Evolutionary conservation across 495 filamentous ascomycete genomes (phyloP), one percentile per base, ranked within the genome.

Genomic region (Podospora appendiculata): DNA sequence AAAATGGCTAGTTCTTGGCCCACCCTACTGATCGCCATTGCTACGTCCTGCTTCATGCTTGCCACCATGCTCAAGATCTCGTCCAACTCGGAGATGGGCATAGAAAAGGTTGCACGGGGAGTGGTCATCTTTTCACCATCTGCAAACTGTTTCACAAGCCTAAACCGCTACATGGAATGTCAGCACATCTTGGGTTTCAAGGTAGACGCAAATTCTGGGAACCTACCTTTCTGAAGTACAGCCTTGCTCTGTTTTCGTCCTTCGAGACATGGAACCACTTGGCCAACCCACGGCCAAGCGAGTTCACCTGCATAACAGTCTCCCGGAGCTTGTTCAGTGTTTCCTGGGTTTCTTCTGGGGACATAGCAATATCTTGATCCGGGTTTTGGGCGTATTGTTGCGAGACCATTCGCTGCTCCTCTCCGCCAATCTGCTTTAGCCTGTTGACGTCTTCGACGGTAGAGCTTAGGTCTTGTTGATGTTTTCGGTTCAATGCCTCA

Each of bases 71-170:
- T 64, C 8, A 74, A 64, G 61, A 80, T 75, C 38, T 59, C 62
- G 12, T 80, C 73, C 25, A 90, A 52, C 35, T 86, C 81, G 6
- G 76, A 59, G 1, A 71, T 70, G n/a, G 63, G 58, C 2, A 91
- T 70, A 1, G 82, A 82, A 40, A 88, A 78, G 10, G 74, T 60
- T 8, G 82, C 78, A 2, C 18, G 17, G 10, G 77, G 65, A 8
- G 59, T 56, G 6, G 63, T 60, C 74, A 73, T 67, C 19, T 73
- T 79, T 0, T 81, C 72, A 11, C 60, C 62, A 38, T 82, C 77
- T 35, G 65, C 71, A 58, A 81, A 82, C 58, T 90, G 86, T 49
- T 75, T 75, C 51, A 72, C 66, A 36, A 88, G 59, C 58, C 79
- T 71, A 13, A 77, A 63, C 18, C 81, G 78, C 81, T 84, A 65